Conservation (phyloP, 2,329 filamentous ascomycete genomes). For the Alternaria tenuissima region DNA sequence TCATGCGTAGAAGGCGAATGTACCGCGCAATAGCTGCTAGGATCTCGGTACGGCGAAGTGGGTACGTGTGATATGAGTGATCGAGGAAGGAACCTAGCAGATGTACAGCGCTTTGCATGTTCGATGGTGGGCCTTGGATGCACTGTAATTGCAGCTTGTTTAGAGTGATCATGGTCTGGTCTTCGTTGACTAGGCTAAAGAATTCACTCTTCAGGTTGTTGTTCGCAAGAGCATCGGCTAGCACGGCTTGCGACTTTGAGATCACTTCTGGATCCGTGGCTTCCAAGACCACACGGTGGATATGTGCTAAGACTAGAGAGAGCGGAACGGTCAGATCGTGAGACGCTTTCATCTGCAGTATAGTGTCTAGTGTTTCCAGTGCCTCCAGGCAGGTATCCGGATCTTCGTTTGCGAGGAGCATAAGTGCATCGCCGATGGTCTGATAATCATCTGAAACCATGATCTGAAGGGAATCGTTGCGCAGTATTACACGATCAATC, state of each 20-base stretch:
- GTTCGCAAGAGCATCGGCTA: constrained; percentile 31
- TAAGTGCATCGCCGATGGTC: constrained; percentile 33
- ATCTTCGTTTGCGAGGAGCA: constrained; percentile 31
- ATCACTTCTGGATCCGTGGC: constrained; percentile 39
- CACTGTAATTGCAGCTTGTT: constrained; percentile 39
- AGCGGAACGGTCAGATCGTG: constrained; percentile 24
- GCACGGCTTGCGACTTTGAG: constrained; percentile 39
- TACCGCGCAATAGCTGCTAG: constrained; percentile 31
- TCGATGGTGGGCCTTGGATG: constrained; percentile 39
- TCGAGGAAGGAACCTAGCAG: constrained; percentile 47
- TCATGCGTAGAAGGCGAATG: constrained; percentile 41
- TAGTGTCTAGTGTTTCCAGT: constrained; percentile 32
- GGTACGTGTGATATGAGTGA: constrained; percentile 23
- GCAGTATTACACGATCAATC: constrained; percentile 36
- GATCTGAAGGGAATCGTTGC: constrained; percentile 15
- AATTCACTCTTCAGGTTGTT: constrained; percentile 16
- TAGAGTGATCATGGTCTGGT: constrained; percentile 27
- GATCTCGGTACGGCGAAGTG: constrained; percentile 9
- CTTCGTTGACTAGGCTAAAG: constrained; percentile 24
- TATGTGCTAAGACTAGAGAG: constrained; percentile 29
- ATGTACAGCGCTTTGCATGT: constrained; percentile 41
- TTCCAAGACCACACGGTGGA: constrained; percentile 29
- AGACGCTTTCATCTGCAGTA: constrained; percentile 19
- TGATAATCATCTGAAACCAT: constrained; percentile 31
- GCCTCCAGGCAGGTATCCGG: constrained; percentile 38